Conservation (phyloP, 139 green algal species). For the Asterochloris erici region DNA sequence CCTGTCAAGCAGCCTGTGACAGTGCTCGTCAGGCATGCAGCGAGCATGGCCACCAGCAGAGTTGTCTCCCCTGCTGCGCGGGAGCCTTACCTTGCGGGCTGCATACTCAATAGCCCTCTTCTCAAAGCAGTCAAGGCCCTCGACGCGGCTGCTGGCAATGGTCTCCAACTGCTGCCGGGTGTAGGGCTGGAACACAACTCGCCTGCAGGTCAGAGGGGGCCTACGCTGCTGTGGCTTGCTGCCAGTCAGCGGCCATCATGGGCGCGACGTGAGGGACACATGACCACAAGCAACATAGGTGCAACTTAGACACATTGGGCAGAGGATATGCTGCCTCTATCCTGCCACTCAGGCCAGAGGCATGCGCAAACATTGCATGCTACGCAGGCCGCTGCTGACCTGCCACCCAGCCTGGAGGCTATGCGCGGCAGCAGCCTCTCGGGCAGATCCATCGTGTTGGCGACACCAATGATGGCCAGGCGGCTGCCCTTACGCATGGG, state of each 20-base stretch:
- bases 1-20: background rate
- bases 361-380: no score
- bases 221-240: conserved; percentile 84
- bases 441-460: conserved; percentile 98
- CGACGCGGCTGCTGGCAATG: conserved; percentile 76
- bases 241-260: conserved; percentile 87
- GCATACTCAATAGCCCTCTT: conserved; percentile 41
- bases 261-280: conserved; percentile 66
- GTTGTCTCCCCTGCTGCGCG: background rate
- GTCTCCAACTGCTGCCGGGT: conserved; percentile 55
- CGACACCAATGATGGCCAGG: conserved; percentile 89
- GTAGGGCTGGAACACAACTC: conserved; percentile 83
- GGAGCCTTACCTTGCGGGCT: conserved; percentile 44
- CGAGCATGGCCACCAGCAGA: background rate
- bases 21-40: background rate
- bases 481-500: conserved; percentile 51
- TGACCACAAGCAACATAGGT: no score
- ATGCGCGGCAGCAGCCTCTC: conserved; percentile 92
- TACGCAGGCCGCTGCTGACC: background rate
- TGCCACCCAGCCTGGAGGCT: conserved; percentile 18
- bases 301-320: no score
- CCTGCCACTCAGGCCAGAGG: no score
- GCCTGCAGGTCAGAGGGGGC: conserved; percentile 17
- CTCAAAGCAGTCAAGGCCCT: conserved; percentile 35
- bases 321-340: no score